Evolutionary conservation across 306 rosid species (phyloP), one percentile per base, ranked within the genome.

Genomic region (Spatholobus suberectus): DNA sequence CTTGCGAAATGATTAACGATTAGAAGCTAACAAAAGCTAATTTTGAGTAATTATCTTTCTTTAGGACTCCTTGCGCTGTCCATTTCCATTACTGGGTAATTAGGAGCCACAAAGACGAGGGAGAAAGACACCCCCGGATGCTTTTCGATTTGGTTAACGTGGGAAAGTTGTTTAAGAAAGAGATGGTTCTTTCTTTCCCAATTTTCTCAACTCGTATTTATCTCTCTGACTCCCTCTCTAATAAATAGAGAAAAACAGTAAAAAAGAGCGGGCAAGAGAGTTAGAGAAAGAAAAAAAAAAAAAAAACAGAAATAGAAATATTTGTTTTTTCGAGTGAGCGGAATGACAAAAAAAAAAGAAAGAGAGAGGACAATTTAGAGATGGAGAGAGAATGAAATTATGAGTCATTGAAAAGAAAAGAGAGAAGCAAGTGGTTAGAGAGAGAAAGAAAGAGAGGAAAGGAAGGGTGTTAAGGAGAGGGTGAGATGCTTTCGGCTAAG

Each of bases 111-210:
- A 68, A 21, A 76, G 43, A 41, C 35, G 81, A 85, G 78, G 81
- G 82, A 83, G 67, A 46, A 17, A 68, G 37, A 73, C 69, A 83
- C 73, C 79, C 58, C 29, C 9, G 84, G 86, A 68, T 80, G 83
- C 90, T 96, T 94, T 96, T 96, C 97, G 98, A 92, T 96, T 96
- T 94, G 88, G 93, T 89, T 92, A 96, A 96, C 95, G 98, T 94
- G 95, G 97, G 97, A 96, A 94, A 96, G 93, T 94, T 87, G 93
- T 84, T 89, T 84, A 87, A 81, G 88, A 96, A 94, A 92, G 92
- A 89, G 98, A 92, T 79, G 94, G 88, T 88, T 94, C 86, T 84
- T 88, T 88, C 83, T 83, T 91, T 85, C 72, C 87, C 81, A 34
- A 72, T 80, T 87, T 81, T 26, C 70, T 81, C 73, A 37, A 75